phyloP scores from a whole-genome alignment of 176 grass and related monocot species.

The Lolium perenne region DNA sequence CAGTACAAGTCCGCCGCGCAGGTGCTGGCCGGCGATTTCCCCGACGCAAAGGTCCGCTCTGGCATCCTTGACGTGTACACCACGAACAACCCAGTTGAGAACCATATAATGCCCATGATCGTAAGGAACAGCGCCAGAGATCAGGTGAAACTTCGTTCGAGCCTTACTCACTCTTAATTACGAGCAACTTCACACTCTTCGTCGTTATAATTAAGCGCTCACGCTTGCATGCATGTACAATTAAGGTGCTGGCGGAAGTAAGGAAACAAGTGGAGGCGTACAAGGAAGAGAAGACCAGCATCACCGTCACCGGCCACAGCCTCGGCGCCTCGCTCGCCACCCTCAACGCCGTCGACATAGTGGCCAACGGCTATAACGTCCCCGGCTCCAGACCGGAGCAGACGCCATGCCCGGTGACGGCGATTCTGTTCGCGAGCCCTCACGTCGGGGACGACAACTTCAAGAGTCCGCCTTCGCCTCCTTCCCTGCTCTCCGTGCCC shows the following conservation, averaged over 20 bases:
- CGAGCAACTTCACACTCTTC: too few species aligned
- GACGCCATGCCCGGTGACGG: conserved; percentile 61
- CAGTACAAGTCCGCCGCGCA: conserved; percentile 45
- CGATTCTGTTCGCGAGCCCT: conserved; percentile 75
- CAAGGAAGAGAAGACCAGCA: conserved; percentile 80
- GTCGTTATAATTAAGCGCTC: neutral
- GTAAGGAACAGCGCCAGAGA: conserved; percentile 56
- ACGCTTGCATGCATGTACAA: neutral
- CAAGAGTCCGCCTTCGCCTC: conserved; percentile 27
- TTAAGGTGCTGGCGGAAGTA: conserved; percentile 63
- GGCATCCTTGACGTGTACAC: conserved; percentile 80
- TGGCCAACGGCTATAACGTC: conserved; percentile 46
- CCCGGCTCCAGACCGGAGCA: neutral
- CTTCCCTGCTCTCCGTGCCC: conserved; percentile 46
- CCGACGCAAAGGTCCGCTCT: conserved; percentile 44
- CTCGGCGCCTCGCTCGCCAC: conserved; percentile 80
- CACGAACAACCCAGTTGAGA: conserved; percentile 52
- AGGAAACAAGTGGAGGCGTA: conserved; percentile 46
- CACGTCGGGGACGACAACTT: conserved; percentile 67
- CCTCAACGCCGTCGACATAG: conserved; percentile 77
- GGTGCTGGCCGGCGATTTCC: conserved; percentile 35
- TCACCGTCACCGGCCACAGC: conserved; percentile 79
- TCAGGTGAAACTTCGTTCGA: conserved; percentile 41
- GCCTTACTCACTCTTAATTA: too few species aligned
- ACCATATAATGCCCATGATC: neutral